Base-by-base conservation (phyloP, 805 yeast species). In the Candida ortonii region DNA sequence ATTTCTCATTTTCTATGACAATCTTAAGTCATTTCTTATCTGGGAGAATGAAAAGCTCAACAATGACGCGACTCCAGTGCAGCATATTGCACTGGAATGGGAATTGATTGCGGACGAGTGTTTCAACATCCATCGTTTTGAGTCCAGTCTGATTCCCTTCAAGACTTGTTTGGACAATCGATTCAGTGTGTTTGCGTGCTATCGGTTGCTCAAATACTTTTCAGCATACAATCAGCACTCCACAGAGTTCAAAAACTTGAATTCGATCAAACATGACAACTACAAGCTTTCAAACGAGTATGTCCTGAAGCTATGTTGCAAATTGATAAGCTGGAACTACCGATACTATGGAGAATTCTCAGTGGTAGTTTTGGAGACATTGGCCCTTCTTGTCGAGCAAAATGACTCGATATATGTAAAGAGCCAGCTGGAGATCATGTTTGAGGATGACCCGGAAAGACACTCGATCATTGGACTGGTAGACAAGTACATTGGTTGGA, bases 21-120 rank as follows among this genome's bases (percentile, higher is more conserved):
- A 84, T 53, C 68, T 84, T 49, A 72, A 82, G 52, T 78, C 86
- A 3, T 89, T 85, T 51, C 82, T 96, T 3, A 74, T 87, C 67
- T 60, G 62, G 59, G 61, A 57, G 23, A 57, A 53, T 34, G 65
- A 61, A 28, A 43, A 49, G 16, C 28, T 38, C 3, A 42, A 37
- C 30, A 48, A 50, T 26, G 54, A 46, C 19, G 29, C 45, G 6
- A 38, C 34, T 23, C 47, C 47, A 4, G 55, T 65, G 10, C 67
- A 64, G 36, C 80, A 78, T 46, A 73, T 79, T 49, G 82, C 84
- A 0, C 53, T 82, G 16, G 87, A 84, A 52, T 84, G 90, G 90
- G 84, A 79, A 48, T 59, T 82, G 43, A 64, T 82, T 28, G 90
- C 89, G 0, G 59, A 75, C 6, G 68, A 80, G 14, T 62, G 72